Evolutionary conservation across 2,329 filamentous ascomycete species (phyloP), one percentile per base, ranked within the genome.

Genomic region (Cladorrhinum sp.): DNA sequence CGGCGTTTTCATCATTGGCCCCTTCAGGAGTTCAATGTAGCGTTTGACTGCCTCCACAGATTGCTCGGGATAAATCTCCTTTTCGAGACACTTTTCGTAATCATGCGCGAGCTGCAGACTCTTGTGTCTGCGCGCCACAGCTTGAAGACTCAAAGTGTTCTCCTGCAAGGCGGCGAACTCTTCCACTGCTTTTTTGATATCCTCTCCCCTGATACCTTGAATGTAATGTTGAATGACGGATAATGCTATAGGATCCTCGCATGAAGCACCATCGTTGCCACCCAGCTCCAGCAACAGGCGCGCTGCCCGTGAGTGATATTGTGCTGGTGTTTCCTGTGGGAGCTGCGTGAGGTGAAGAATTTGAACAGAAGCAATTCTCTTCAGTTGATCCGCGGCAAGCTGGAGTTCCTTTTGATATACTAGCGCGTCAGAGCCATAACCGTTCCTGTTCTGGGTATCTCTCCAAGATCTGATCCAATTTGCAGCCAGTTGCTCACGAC

Each of bases 81-180:
- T 79, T 20, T 77, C 75, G 2, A 86, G 66, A 2, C 82, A 83
- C 60, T 74, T 77, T 65, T 85, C 80, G 59, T 86, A 82, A 53
- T 86, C 82, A 22, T 72, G 68, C 4, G 80, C 83, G 25, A 88
- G 77, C 65, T 87, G 81, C 16, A 86, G 69, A 54, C 76, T 77
- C 68, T 82, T 82, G 70, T 88, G 85, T 36, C 74, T 75, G 57
- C 77, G 76, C 1, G 77, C 75, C 5, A 83, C 71, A 2, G 75
- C 75, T 18, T 72, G 73, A 16, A 86, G 67, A 12, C 66, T 72
- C 16, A 45, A 22, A 3, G 67, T 64, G 13, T 59, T 57, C 8
- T 63, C 65, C 16, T 66, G 64, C 1, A 64, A 60, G n/a, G 63
- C 41, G 10, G 67, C 64, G 59, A 78, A 80, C 1, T 65, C 63